Percentiles rank a stretch among this genome's conserved stretches.
Conservation (phyloP, 2,329 filamentous ascomycete species). For the Fusarium algeriense region DNA sequence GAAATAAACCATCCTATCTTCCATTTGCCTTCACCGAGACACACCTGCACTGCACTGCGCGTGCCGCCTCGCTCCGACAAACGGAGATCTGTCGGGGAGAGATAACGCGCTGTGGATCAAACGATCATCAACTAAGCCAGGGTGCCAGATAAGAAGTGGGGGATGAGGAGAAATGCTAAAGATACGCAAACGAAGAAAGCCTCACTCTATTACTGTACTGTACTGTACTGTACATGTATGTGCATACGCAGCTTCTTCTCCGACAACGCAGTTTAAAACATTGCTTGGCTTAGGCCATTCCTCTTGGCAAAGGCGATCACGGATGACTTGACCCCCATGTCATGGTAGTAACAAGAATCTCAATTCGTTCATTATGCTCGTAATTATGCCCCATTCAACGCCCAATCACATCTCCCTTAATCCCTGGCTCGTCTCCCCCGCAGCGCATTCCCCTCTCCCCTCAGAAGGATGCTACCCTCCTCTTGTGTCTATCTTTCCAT, state of each 20-base stretch:
- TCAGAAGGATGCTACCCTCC: slow-evolving; percentile 15
- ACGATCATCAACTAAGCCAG: slow-evolving; percentile 11
- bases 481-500: slow-evolving; percentile 12
- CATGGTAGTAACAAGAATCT: slow-evolving; percentile 6
- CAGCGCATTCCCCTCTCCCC: slow-evolving; percentile 31
- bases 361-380: slow-evolving; percentile 33
- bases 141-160: slow-evolving; percentile 32
- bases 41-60: not conserved
- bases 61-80: slow-evolving; percentile 6
- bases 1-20: slow-evolving; percentile 16
- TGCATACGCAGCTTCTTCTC: slow-evolving; percentile 4
- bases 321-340: not conserved
- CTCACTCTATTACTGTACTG: not conserved
- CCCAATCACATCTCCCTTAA: slow-evolving; percentile 19
- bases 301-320: slow-evolving; percentile 16
- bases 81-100: slow-evolving; percentile 30
- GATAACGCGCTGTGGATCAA: slow-evolving; percentile 22
- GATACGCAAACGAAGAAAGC: not conserved
- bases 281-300: not conserved
- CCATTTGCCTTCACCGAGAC: slow-evolving; percentile 19
- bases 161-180: slow-evolving; percentile 14
- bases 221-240: not conserved
- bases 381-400: slow-evolving; percentile 17
- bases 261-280: slow-evolving; percentile 22
- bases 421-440: slow-evolving; percentile 22